Evolutionary conservation across 257 asterid species (phyloP).

Genomic region (Marsdenia floribunda): DNA sequence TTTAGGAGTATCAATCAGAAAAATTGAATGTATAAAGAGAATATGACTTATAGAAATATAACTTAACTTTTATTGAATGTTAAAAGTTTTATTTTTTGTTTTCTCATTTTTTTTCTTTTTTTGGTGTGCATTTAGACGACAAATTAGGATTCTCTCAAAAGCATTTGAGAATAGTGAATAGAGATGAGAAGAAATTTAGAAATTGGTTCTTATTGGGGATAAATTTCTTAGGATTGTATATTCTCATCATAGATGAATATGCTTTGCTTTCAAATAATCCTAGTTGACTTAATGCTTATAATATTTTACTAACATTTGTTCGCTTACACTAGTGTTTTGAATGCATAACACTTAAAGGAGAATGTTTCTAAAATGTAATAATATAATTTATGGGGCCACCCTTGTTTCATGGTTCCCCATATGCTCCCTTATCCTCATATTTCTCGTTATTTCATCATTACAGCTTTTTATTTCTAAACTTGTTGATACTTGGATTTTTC

Average conservation of each 20-base stretch:
- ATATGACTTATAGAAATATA: no score
- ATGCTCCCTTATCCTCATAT: background rate
- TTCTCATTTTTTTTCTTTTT: no score
- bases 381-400: background rate
- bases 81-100: no score
- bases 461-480: background rate
- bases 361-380: background rate
- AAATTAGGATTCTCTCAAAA: background rate
- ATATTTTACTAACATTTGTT: no score
- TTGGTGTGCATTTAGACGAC: no score
- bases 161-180: background rate
- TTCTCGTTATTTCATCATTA: background rate
- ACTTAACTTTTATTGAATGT: no score
- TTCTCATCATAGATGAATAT: background rate
- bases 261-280: background rate
- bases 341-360: background rate
- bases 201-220: background rate
- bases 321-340: background rate
- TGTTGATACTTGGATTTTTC: background rate
- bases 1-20: background rate
- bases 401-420: background rate
- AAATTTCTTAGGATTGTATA: background rate
- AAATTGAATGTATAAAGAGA: background rate
- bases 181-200: background rate
- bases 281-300: background rate